A percentile compares a stretch with the other conserved stretches of the same genome.
Evolutionary conservation across 768 basidiomycete species (phyloP).

Genomic region (Phaeotremella fagi): DNA sequence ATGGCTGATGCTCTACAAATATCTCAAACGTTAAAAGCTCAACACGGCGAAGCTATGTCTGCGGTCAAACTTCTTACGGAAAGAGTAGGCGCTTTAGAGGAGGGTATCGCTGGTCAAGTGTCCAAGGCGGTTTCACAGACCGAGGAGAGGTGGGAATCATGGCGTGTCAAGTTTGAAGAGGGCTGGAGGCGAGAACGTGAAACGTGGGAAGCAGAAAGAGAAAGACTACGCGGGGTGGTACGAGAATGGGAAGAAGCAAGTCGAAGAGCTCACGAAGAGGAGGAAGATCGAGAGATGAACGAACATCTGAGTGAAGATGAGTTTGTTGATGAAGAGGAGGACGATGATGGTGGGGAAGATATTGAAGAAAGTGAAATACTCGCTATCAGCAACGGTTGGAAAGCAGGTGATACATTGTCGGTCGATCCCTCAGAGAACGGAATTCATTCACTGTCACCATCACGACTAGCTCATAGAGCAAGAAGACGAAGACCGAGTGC

Average conservation of each 20-base stretch:
- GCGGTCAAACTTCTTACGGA: slow-evolving; percentile 45
- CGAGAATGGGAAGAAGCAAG: slow-evolving; percentile 71
- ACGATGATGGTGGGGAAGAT: slow-evolving; percentile 18
- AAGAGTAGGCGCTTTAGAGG: slow-evolving; percentile 40
- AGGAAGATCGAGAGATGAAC: slow-evolving; percentile 46
- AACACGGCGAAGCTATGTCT: slow-evolving; percentile 68
- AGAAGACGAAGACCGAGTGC: slow-evolving; percentile 31
- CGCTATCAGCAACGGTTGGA: slow-evolving; percentile 11
- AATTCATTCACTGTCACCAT: slow-evolving; percentile 1
- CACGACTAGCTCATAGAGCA: slow-evolving; percentile 4
- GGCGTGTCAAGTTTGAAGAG: slow-evolving; percentile 74
- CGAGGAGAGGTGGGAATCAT: slow-evolving; percentile 55
- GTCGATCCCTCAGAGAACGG: not conserved
- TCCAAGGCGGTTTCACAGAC: slow-evolving; percentile 38
- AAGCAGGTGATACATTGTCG: slow-evolving; percentile 7
- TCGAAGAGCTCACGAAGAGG: slow-evolving; percentile 46
- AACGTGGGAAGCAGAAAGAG: slow-evolving; percentile 77
- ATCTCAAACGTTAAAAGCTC: slow-evolving; percentile 66
- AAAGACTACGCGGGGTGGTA: slow-evolving; percentile 64
- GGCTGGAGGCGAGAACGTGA: slow-evolving; percentile 72
- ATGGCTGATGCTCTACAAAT: slow-evolving; percentile 71
- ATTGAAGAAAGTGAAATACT: slow-evolving; percentile 4
- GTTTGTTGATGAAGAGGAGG: slow-evolving; percentile 27
- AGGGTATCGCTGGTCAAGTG: slow-evolving; percentile 35
- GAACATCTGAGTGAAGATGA: slow-evolving; percentile 36